Conservation (phyloP, 78 protist genomes). For the Polysphondylium violaceum region DNA sequence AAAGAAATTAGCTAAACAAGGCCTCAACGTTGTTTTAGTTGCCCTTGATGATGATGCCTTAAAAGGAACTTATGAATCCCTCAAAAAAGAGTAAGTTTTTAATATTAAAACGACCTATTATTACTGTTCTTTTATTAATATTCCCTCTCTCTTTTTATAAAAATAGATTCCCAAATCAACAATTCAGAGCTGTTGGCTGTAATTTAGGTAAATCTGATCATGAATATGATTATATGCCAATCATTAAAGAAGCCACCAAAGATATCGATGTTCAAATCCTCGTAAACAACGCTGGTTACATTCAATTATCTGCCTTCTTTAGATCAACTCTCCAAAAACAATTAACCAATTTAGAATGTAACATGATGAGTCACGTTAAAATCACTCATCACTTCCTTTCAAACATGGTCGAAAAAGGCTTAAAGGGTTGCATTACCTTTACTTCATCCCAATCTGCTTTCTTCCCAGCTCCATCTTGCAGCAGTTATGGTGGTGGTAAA, state of each 20-base stretch:
- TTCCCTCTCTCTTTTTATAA: too few species aligned
- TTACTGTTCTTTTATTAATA: too few species aligned
- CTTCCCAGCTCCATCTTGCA: constrained; percentile 78
- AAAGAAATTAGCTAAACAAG: constrained; percentile 50
- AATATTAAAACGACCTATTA: too few species aligned
- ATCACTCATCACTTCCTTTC: constrained; percentile 51
- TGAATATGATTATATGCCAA: constrained; percentile 52
- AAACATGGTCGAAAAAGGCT: constrained; percentile 59
- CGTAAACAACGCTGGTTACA: constrained; percentile 78
- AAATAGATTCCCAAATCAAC: constrained; percentile 57
- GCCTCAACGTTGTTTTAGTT: constrained; percentile 76
- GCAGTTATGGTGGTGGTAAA: constrained; percentile 75
- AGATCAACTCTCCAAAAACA: constrained; percentile 49
- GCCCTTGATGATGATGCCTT: constrained; percentile 77
- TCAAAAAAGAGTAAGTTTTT: constrained; percentile 17
- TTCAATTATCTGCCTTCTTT: constrained; percentile 73
- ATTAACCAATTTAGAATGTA: constrained; percentile 64
- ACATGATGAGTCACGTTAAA: constrained; percentile 79
- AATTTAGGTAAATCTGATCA: constrained; percentile 67
- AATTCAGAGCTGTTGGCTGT: constrained; percentile 66
- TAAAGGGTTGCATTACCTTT: constrained; percentile 69
- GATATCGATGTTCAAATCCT: constrained; percentile 79
- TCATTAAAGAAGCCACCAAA: constrained; percentile 67
- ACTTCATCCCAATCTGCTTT: constrained; percentile 70
- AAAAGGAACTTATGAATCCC: constrained; percentile 45